Base-by-base conservation (phyloP, 805 yeast genomes). In the Metschnikowia borealis region DNA sequence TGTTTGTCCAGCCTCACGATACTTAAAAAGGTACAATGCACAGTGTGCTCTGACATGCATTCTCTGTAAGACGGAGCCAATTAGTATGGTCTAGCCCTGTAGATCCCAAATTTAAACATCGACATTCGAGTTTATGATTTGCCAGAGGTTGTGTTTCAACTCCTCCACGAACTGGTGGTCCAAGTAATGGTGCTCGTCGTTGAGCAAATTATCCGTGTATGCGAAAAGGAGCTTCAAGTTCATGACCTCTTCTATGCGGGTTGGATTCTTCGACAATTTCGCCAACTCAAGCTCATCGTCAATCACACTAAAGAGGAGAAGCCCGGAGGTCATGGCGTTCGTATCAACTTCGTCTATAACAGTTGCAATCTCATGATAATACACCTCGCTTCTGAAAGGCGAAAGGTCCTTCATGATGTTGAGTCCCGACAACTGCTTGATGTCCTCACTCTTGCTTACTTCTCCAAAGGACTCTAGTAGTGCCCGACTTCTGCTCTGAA, bases 211-310 rank as follows among this genome's bases (percentile, higher is more conserved):
- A 49, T 85, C 88, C 38, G 80, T 74, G 66, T 73, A 86, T 14
- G 83, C 78, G 66, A 86, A 83, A 7, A 86, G 64, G 45, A 86
- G 62, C 52, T 78, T 78, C 51, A 85, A 64, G 56, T 82, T 84
- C 84, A 87, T 81, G 47, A 85, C 64, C 48, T 84, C 87, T 44
- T 83, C 84, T 3, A 72, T 55, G 1, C 65, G 61, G 11, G 53
- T 47, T 0, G 85, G 84, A 1, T 58, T 55, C 3, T 51, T 50
- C 1, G 81, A 80, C 58, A 78, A 64, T 2, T 61, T 61, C 26
- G 65, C 65, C 26, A 84, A 63, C 54, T 84, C 85, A 20, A 81
- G 60, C 59, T 82, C 80, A 54, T 75, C 71, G 61, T 85, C 89
- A 29, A 81, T 62, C 13, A 74, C 71, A 43, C 66, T 65, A 54